Conservation (phyloP, 1,139 yeast species). For the Geotrichum cucujoidarum region DNA sequence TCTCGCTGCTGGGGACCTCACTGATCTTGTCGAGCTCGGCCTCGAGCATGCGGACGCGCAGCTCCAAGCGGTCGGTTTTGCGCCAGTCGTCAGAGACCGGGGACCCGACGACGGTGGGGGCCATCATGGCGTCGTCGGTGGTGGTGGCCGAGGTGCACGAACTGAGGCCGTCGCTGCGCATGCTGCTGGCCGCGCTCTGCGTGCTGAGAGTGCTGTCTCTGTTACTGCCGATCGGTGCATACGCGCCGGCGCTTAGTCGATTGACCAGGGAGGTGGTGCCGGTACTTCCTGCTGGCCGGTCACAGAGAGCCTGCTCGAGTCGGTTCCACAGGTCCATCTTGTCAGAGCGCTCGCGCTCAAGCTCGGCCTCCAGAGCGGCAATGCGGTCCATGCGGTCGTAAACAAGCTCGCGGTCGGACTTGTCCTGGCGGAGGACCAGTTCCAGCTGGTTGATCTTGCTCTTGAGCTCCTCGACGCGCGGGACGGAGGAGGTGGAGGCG, state of each 20-base stretch:
- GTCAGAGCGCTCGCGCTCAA: constrained; percentile 26
- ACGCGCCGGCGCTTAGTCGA: not conserved
- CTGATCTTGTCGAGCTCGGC: not conserved
- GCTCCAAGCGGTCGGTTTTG: not conserved
- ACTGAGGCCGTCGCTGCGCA: constrained; percentile 1
- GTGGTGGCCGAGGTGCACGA: constrained; percentile 2
- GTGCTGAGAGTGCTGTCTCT: not conserved
- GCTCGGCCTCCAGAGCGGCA: constrained; percentile 24
- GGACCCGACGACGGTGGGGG: not conserved
- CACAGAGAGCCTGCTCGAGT: constrained; percentile 4
- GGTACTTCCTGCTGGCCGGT: no score
- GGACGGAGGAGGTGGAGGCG: not conserved
- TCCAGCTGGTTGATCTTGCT: constrained; percentile 32
- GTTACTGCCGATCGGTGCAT: not conserved
- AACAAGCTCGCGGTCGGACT: constrained; percentile 28
- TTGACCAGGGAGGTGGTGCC: not conserved
- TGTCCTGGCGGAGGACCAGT: constrained; percentile 29
- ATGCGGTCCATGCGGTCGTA: constrained; percentile 27
- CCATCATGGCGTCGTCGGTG: not conserved
- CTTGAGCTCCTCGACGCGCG: constrained; percentile 31
- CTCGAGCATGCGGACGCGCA: not conserved
- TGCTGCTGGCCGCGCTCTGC: not conserved
- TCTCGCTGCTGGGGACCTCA: not conserved
- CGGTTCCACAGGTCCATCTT: constrained; percentile 22
- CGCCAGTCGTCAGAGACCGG: constrained; percentile 1